Evolutionary conservation across 805 yeast species (phyloP).

Genomic region (Sungouiella blattae): DNA sequence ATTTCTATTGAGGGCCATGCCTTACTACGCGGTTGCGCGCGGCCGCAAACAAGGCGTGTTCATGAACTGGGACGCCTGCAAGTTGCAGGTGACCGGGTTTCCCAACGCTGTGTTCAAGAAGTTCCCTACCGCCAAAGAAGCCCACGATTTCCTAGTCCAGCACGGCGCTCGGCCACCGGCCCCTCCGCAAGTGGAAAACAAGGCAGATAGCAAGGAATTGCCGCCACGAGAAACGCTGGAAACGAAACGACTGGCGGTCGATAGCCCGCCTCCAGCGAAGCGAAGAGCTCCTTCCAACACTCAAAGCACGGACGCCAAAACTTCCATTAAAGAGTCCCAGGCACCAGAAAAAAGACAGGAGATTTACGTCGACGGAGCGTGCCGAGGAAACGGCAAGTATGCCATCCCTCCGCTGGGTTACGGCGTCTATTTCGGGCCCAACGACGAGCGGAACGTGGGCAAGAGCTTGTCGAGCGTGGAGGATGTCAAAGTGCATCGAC

Average conservation of each 20-base stretch:
- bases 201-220: neutral
- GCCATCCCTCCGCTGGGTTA: conserved; percentile 53
- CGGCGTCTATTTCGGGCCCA: conserved; percentile 68
- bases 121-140: conserved; percentile 48
- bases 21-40: conserved; percentile 35
- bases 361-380: conserved; percentile 79
- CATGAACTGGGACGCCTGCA: conserved; percentile 55
- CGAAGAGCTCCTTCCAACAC: too few species aligned
- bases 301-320: too few species aligned
- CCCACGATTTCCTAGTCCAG: conserved; percentile 44
- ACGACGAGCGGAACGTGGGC: conserved; percentile 52
- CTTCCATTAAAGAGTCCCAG: neutral
- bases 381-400: conserved; percentile 52
- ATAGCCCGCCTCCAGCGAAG: too few species aligned
- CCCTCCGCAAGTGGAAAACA: neutral
- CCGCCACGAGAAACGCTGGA: too few species aligned
- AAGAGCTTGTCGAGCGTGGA: conserved; percentile 44
- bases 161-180: too few species aligned
- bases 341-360: neutral
- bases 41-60: conserved; percentile 51
- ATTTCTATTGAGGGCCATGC: too few species aligned
- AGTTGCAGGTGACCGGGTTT: conserved; percentile 51
- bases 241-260: too few species aligned
- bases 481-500: conserved; percentile 22
- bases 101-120: conserved; percentile 55